Evolutionary conservation across 1,139 yeast species (phyloP).

Genomic region (Kurtzmaniella quercitrusa): DNA sequence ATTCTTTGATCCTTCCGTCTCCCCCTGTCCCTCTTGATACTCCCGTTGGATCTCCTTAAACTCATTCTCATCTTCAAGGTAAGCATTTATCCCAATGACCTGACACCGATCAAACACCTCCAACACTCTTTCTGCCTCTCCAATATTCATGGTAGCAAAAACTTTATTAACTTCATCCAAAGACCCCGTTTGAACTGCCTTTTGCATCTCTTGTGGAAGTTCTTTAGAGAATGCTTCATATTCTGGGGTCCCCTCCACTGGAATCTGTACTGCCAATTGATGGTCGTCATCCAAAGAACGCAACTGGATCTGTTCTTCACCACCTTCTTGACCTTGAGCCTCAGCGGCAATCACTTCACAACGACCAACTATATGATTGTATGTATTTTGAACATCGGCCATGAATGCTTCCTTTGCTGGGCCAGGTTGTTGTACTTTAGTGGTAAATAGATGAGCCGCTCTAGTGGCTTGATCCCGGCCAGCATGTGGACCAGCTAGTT

Average conservation of each 20-base stretch:
- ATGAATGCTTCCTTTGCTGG: constrained; percentile 66
- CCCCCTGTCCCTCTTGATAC: constrained; percentile 31
- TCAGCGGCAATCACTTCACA: constrained; percentile 58
- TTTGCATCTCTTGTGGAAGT: constrained; percentile 62
- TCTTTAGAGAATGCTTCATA: constrained; percentile 49
- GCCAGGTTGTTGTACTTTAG: constrained; percentile 53
- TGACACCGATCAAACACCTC: constrained; percentile 77
- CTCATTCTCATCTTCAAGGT: constrained; percentile 71
- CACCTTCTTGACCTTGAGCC: constrained; percentile 24
- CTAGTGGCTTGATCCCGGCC: constrained; percentile 32
- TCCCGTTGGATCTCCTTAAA: constrained; percentile 58
- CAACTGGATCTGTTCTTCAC: constrained; percentile 68
- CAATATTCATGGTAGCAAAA: constrained; percentile 70
- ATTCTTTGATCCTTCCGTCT: constrained; percentile 7
- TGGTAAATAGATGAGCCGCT: constrained; percentile 68
- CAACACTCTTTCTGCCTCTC: constrained; percentile 75
- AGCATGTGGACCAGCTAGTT: constrained; percentile 47
- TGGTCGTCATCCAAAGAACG: constrained; percentile 84
- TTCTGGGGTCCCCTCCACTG: constrained; percentile 52
- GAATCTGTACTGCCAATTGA: constrained; percentile 69
- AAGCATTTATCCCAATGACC: constrained; percentile 75
- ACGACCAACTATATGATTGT: constrained; percentile 66
- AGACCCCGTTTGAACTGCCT: constrained; percentile 66
- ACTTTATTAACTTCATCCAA: constrained; percentile 82
- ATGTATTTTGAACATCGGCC: constrained; percentile 70